Evolutionary conservation across 2,329 filamentous ascomycete genomes (phyloP).

Genomic region (Trichoderma sp.): DNA sequence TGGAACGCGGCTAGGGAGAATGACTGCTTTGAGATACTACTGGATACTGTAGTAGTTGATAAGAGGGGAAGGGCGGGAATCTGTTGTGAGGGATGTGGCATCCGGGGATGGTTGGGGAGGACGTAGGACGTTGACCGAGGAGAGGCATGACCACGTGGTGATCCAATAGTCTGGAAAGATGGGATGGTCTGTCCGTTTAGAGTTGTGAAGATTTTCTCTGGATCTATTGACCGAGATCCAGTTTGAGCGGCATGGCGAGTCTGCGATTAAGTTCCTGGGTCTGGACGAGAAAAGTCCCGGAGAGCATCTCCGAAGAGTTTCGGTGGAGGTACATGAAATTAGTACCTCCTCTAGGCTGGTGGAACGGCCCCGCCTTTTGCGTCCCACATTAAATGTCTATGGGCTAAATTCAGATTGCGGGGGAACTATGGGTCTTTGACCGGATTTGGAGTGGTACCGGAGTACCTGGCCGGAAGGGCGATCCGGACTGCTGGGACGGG

Average conservation of each 20-base stretch:
- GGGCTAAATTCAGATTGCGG: conserved; percentile 13
- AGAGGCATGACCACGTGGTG: conserved; percentile 7
- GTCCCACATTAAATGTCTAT: background rate
- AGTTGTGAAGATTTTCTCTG: background rate
- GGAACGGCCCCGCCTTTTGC: background rate
- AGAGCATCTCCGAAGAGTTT: conserved; percentile 1
- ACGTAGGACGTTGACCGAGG: too few species aligned
- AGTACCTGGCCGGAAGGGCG: background rate
- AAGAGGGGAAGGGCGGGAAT: background rate
- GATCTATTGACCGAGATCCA: background rate
- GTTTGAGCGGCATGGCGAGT: background rate
- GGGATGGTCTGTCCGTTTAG: background rate
- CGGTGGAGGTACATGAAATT: background rate
- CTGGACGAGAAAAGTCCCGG: background rate
- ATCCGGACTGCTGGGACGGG: conserved; percentile 2
- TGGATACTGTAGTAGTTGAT: too few species aligned
- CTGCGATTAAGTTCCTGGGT: background rate
- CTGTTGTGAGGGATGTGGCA: background rate
- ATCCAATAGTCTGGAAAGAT: background rate
- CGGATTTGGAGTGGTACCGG: background rate
- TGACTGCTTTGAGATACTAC: too few species aligned
- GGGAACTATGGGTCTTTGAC: background rate
- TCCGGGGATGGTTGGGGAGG: conserved; percentile 9
- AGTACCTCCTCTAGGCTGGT: too few species aligned
- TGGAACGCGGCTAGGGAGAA: too few species aligned